Base-by-base conservation (phyloP, 1,284 basidiomycete species). In the Rhodotorula sp. region DNA sequence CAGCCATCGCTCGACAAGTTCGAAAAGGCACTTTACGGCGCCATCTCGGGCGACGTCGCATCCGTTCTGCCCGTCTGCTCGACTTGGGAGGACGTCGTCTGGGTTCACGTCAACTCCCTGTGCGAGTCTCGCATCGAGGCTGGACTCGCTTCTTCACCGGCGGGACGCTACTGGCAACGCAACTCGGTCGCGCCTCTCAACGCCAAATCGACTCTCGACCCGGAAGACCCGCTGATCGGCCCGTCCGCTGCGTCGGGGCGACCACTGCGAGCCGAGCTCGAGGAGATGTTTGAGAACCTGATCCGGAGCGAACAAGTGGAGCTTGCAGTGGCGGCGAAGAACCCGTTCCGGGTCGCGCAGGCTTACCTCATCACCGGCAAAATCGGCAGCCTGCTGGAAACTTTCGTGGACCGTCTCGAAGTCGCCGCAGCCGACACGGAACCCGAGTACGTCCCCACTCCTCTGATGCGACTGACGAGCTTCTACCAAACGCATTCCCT, bases 51-150 rank as follows among this genome's bases (percentile, higher is more conserved):
- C 5, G 93, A 96, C 7, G 87, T 91, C 0, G 84, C 84, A 10
- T 85, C 93, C 12, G 88, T 98, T 16, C 79, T 86, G 4, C 86
- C 89, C 0, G 89, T 91, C 6, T 95, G 93, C 79, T 84, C 89
- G 49, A 90, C 89, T 39, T 99, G 95, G 94, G 91, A 95, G 80
- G 96, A 99, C 79, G 88, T 93, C 76, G 85, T 98, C 0, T 99
- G 96, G 97, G 92, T 92, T 1, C 89, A 93, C 76, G 85, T 96
- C 69, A 90, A 90, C 78, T 85, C 93, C 59, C 85, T 93, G 47
- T 90, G 93, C 76, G 94, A 98, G 81, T 88, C 91, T 72, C 88
- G 89, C 69, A 85, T 91, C 76, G 88, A 86, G 54, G 84, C 83
- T 26, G 88, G 77, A 29, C 78, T 84, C 43, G 76, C 78, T 21